Base-by-base conservation (phyloP, 352 stramenopile species). In the Phytophthora colocasiae region DNA sequence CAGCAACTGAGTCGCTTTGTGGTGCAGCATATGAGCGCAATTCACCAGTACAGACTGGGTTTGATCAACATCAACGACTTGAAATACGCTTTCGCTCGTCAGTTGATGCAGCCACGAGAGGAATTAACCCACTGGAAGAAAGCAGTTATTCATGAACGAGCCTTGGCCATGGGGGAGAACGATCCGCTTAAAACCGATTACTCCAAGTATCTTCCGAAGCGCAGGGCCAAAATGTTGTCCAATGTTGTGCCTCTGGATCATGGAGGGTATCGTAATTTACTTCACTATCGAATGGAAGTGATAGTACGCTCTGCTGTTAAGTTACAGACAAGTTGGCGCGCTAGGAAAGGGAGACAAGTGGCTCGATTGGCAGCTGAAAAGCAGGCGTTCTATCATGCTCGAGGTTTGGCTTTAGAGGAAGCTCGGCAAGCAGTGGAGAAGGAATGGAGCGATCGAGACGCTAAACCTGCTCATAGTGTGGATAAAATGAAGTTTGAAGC, bases 401-500 rank as follows among this genome's bases (percentile, higher is more conserved):
- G 89, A 17, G 86, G 82, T n/a, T 58, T 91, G 1, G 91, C 92
- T 9, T 58, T 97, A 6, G 63, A 90, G 49, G 85, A 93, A 51
- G 69, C 87, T 6, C 56, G 87, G 7, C 63, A 63, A 1, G 51
- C 43, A 11, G 59, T 97, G 1, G 79, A 94, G 62, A 71, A 54
- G 6, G 88, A 97, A 55, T 98, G 89, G 87, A 57, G 63, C 7
- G 71, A 78, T 32, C 90, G 89, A 54, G 90, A 97, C 22, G 75
- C 68, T 8, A 89, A 90, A 51, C 77, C 80, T 8, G 87, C 73
- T 3, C 85, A 90, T 39, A 89, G 72, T 29, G 77, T 97, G 10
- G 89, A 91, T 60, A 95, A 96, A 74, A 97, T 97, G 87, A 98
- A 97, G 55, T 97, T 97, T 58, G 92, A 98, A 59, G 91, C 92